Base-by-base conservation (phyloP, 495 filamentous ascomycete genomes). In the Lasiosphaeria hispida region DNA sequence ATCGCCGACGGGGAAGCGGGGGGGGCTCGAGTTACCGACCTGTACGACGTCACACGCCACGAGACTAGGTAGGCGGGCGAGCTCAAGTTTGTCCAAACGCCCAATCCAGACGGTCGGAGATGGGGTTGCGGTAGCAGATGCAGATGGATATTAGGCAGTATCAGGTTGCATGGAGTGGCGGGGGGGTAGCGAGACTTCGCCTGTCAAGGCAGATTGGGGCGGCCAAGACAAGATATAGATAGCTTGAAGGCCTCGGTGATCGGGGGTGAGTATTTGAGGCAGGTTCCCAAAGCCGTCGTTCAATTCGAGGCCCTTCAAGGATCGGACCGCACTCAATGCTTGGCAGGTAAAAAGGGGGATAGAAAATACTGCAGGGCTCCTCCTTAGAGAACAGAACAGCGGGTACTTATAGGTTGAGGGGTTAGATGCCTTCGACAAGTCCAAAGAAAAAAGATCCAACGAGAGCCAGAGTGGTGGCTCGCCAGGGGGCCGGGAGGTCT, bases 61-160 rank as follows among this genome's bases (percentile, higher is more conserved):
- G 41, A 44, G n/a, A n/a, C 41, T n/a, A 18, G 34, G 0, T 51
- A 15, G 23, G 18, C 13, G 43, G 17, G 13, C 18, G 43, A 47
- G 18, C 43, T 51, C 10, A 17, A 17, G 14, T 13, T 37, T 37
- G 36, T 39, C 13, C 11, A 15, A 33, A 39, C 41, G 18, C 41
- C n/a, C 2, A 13, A 44, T 44, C 41, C n/a, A 13, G 36, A 3
- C 10, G 13, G 15, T 48, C 34, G 36, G 34, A 10, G 48, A 51
- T 39, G 34, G 17, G 15, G 34, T 14, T 13, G 14, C 14, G 33
- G 48, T 33, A 51, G 33, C 10, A 37, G 33, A 51, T 39, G 33
- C 33, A 37, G 33, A 37, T 51, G 11, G 48, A 51, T 51, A 51
- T 51, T 51, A 51, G 36, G 34, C 36, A 18, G 48, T 51, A 37